Percentiles rank a stretch among this genome's conserved stretches.
These are phyloP conservation scores for Ceratonia siliqua DNA, from an alignment of 306 rosid species.

Conservation along the genomic window DNA sequence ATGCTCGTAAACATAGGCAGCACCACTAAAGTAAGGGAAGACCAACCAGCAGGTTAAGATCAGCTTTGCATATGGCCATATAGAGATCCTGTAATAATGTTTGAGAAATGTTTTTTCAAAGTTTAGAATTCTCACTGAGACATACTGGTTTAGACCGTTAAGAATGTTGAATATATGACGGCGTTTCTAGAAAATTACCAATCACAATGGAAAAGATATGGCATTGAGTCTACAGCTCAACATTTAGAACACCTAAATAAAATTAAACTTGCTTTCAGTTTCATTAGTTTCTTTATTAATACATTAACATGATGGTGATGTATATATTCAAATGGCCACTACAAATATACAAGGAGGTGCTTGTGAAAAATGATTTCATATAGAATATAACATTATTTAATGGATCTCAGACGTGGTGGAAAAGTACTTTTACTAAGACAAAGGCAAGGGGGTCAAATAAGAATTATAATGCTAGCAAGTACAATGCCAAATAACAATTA, in stretches of 20 bases:
- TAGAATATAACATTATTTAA: conserved; percentile 1
- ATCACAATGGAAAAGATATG: conserved; percentile 6
- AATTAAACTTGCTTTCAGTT: neutral
- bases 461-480: neutral
- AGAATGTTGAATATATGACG: neutral
- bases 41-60: conserved; percentile 87
- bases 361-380: neutral
- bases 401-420: neutral
- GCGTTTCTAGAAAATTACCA: neutral
- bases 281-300: conserved; percentile 19
- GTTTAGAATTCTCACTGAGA: too few species aligned
- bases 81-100: conserved; percentile 67
- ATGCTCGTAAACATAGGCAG: conserved; percentile 88
- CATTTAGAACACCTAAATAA: neutral
- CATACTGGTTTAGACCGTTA: too few species aligned
- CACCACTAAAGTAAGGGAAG: conserved; percentile 88
- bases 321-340: neutral
- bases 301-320: conserved; percentile 5
- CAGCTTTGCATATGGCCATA: conserved; percentile 95
- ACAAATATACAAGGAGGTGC: neutral
- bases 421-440: neutral
- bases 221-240: conserved; percentile 3
- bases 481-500: neutral
- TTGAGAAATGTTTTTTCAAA: conserved; percentile 13
- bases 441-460: neutral